Conservation (phyloP, 2,329 filamentous ascomycete genomes). For the Talaromyces sp. region DNA sequence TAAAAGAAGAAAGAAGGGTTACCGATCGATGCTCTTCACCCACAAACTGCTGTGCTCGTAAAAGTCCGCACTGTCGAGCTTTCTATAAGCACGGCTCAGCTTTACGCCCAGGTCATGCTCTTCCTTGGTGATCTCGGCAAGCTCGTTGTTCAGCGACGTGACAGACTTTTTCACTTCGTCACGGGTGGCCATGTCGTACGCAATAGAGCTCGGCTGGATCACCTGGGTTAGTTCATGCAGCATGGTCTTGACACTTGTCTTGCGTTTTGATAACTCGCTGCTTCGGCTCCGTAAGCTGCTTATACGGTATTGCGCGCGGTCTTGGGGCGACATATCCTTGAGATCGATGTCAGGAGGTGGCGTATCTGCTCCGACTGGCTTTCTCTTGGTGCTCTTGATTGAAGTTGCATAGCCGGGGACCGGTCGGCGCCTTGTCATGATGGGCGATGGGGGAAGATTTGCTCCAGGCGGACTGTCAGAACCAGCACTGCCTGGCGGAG, state of each 20-base stretch:
- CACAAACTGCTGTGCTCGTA: conserved; percentile 61
- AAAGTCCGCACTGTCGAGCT: conserved; percentile 59
- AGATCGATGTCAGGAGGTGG: conserved; percentile 5
- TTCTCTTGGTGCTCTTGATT: conserved; percentile 34
- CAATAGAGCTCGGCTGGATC: conserved; percentile 65
- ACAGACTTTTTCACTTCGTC: conserved; percentile 60
- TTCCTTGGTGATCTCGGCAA: conserved; percentile 69
- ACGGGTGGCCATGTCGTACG: conserved; percentile 60
- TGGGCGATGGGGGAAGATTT: conserved; percentile 25
- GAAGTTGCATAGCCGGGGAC: conserved; percentile 26
- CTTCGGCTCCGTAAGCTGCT: conserved; percentile 63
- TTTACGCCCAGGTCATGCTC: conserved; percentile 75
- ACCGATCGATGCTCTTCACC: conserved; percentile 67
- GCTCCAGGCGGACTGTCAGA: conserved; percentile 31
- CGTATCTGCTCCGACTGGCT: conserved; percentile 37
- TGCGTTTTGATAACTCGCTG: conserved; percentile 61
- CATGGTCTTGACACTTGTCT: conserved; percentile 65
- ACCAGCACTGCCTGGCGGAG: conserved; percentile 14
- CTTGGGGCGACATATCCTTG: conserved; percentile 46
- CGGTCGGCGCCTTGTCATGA: conserved; percentile 39
- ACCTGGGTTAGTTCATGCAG: conserved; percentile 75
- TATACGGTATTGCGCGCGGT: conserved; percentile 59
- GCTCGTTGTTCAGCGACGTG: conserved; percentile 59
- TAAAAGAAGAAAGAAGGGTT: not conserved
- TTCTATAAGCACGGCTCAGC: conserved; percentile 69